A percentile compares a stretch with the other conserved stretches of the same genome.
phyloP scores from a whole-genome alignment of 2,329 filamentous ascomycete species.

The Ilyonectria robusta region DNA sequence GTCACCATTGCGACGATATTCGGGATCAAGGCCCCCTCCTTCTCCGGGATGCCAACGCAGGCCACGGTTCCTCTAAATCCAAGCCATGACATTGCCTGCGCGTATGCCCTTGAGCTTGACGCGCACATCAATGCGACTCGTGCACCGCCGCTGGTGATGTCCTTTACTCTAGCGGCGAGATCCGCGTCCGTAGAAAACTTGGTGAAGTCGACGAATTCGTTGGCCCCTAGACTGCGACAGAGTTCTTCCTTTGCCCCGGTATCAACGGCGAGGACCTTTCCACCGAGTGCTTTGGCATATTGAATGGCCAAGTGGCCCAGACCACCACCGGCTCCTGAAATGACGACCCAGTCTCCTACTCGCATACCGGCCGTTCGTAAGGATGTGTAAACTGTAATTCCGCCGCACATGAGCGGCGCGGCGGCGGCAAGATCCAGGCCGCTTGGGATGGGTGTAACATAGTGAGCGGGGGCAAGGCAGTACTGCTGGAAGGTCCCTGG shows the following conservation, averaged over 20 bases:
- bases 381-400: slow-evolving; percentile 25
- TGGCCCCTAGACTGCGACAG: slow-evolving; percentile 42
- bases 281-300: slow-evolving; percentile 49
- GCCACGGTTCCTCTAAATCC: slow-evolving; percentile 46
- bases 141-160: slow-evolving; percentile 34
- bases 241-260: slow-evolving; percentile 43
- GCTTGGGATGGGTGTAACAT: slow-evolving; percentile 19
- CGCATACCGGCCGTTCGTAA: slow-evolving; percentile 26
- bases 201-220: slow-evolving; percentile 24
- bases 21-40: slow-evolving; percentile 5
- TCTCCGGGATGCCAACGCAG: slow-evolving; percentile 44
- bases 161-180: slow-evolving; percentile 30
- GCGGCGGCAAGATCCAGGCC: slow-evolving; percentile 17
- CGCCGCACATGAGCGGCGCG: slow-evolving; percentile 31
- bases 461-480: slow-evolving; percentile 18
- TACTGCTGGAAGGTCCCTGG: slow-evolving; percentile 32
- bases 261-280: slow-evolving; percentile 48
- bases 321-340: slow-evolving; percentile 52
- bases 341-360: slow-evolving; percentile 45
- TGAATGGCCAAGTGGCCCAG: slow-evolving; percentile 49
- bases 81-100: slow-evolving; percentile 42
- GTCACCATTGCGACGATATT: slow-evolving; percentile 17
- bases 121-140: slow-evolving; percentile 43
- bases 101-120: slow-evolving; percentile 40
- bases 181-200: slow-evolving; percentile 6